phyloP scores from a whole-genome alignment of 139 green algal genomes.

The Desmodesmus armatus region DNA sequence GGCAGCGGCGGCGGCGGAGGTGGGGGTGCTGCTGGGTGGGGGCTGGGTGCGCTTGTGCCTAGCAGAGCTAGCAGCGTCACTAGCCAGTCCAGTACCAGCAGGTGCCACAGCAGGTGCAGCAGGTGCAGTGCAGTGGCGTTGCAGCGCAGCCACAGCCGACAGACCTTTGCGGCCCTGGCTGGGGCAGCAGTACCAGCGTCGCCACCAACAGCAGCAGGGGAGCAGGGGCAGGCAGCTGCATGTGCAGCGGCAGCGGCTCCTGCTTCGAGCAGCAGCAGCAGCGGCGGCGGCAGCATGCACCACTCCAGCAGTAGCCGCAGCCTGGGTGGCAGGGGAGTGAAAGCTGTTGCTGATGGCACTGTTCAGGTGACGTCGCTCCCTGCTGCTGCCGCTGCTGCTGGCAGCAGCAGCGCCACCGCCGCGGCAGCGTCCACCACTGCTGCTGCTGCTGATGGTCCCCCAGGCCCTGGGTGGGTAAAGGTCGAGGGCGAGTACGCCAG shows the following conservation, averaged over 20 bases:
- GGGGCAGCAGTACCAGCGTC: neutral
- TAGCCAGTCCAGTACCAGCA: neutral
- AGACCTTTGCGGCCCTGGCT: neutral
- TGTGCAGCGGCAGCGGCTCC: neutral
- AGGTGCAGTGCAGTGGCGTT: neutral
- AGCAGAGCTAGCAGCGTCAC: constrained; percentile 5
- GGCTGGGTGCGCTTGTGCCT: too few species aligned
- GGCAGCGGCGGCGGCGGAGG: constrained; percentile 4
- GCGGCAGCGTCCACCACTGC: neutral
- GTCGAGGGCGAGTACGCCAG: constrained; percentile 71
- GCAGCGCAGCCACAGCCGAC: neutral
- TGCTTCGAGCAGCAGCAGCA: constrained; percentile 4
- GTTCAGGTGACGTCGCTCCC: neutral
- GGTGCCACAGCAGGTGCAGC: neutral
- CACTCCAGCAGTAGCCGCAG: constrained; percentile 1
- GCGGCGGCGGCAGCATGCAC: neutral
- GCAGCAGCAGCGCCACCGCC: neutral
- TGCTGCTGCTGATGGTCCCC: neutral
- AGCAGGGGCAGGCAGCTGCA: neutral
- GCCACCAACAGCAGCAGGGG: neutral
- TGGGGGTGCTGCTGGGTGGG: neutral
- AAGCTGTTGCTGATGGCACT: too few species aligned
- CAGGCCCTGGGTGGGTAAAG: constrained; percentile 48
- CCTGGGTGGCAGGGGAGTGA: neutral
- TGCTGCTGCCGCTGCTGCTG: neutral